Conservation (phyloP, 768 basidiomycete species). For the Tylopilus sp. region DNA sequence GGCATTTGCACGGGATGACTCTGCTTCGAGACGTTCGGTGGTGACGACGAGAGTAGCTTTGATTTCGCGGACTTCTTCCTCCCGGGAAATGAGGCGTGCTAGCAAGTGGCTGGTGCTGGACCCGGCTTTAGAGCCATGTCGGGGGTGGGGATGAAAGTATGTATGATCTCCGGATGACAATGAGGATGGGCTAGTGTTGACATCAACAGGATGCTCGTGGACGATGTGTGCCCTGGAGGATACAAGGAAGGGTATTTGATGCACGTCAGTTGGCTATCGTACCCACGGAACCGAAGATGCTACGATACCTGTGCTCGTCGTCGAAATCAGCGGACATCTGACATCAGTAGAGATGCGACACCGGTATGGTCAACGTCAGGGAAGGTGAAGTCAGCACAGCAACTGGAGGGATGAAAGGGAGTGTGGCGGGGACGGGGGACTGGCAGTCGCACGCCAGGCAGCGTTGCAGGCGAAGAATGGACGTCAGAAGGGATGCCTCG, state of each 20-base stretch:
- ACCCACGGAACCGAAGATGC: not conserved
- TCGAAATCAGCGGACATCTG: slow-evolving; percentile 28
- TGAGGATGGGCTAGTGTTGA: slow-evolving; percentile 30
- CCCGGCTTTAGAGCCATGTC: slow-evolving; percentile 26
- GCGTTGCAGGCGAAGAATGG: slow-evolving; percentile 3
- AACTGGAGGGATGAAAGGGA: not conserved
- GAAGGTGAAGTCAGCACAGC: slow-evolving; percentile 3
- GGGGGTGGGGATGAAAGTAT: slow-evolving; percentile 11
- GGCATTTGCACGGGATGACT: slow-evolving; percentile 40
- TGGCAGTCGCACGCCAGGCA: slow-evolving; percentile 1
- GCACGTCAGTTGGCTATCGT: not conserved
- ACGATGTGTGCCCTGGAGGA: slow-evolving; percentile 21
- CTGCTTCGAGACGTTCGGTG: slow-evolving; percentile 36
- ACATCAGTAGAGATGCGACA: slow-evolving; percentile 13
- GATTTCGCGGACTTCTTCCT: slow-evolving; percentile 32
- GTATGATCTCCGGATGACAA: slow-evolving; percentile 19
- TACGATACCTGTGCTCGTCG: slow-evolving; percentile 27
- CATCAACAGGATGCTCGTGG: slow-evolving; percentile 28
- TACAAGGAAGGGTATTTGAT: not conserved
- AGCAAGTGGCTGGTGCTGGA: slow-evolving; percentile 30
- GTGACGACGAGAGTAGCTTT: slow-evolving; percentile 25
- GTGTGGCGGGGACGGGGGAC: slow-evolving; percentile 2
- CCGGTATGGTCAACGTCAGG: not conserved
- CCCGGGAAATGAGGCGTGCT: slow-evolving; percentile 26
- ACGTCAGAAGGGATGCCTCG: slow-evolving; percentile 20